Evolutionary conservation across 345 rosid species (phyloP).

Genomic region (Eucalyptus pauciflora): DNA sequence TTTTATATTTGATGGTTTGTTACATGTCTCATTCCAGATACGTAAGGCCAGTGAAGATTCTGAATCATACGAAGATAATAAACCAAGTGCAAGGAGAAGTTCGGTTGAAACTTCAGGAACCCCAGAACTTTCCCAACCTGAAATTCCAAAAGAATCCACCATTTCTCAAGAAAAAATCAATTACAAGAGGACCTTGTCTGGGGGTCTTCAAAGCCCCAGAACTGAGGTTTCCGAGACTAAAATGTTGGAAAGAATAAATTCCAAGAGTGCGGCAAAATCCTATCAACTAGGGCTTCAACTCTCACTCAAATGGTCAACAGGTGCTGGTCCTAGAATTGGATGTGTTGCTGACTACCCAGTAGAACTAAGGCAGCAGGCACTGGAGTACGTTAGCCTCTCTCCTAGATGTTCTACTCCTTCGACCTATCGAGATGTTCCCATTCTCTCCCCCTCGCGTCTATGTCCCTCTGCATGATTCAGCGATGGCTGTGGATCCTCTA

Average conservation of each 20-base stretch:
- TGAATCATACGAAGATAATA: slow-evolving; percentile 31
- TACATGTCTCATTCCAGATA: slow-evolving; percentile 24
- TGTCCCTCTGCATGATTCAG: background rate
- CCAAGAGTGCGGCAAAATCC: slow-evolving; percentile 65
- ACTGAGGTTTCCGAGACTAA: slow-evolving; percentile 47
- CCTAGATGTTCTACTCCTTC: slow-evolving; percentile 27
- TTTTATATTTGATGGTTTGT: background rate
- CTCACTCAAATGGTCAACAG: slow-evolving; percentile 77
- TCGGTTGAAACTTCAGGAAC: background rate
- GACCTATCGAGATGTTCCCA: background rate
- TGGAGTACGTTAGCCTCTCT: slow-evolving; percentile 69
- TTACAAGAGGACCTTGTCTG: slow-evolving; percentile 68
- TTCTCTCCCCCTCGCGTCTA: background rate
- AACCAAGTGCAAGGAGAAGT: background rate
- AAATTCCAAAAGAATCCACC: slow-evolving; percentile 4
- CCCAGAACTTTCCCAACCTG: slow-evolving; percentile 4
- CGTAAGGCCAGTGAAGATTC: slow-evolving; percentile 54
- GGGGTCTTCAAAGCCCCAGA: slow-evolving; percentile 67
- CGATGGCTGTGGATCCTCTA: background rate
- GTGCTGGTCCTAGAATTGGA: slow-evolving; percentile 92
- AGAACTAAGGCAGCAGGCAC: slow-evolving; percentile 67
- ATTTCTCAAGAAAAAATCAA: slow-evolving; percentile 4
- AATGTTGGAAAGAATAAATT: slow-evolving; percentile 73
- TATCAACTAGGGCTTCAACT: slow-evolving; percentile 80
- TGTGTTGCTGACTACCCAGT: slow-evolving; percentile 88